Evolutionary conservation across 768 basidiomycete genomes (phyloP), one percentile per base, ranked within the genome.

Genomic region (Termitomyces titanicus): DNA sequence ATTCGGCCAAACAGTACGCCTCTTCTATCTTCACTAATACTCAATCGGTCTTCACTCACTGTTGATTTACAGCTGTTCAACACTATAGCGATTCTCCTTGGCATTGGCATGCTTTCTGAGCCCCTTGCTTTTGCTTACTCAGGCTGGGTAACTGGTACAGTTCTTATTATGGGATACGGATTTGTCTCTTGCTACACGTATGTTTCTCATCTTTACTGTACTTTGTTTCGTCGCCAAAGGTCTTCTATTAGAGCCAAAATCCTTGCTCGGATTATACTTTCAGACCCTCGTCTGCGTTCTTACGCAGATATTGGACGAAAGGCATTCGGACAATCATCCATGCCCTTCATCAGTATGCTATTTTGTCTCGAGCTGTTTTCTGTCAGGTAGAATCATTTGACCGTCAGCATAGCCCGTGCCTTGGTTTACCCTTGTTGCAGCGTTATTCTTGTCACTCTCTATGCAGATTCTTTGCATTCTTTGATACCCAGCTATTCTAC

Each of bases 101-200:
- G 94, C 6, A 87, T 95, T 58, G 94, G 94, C 4, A 86, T 96
- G 78, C 78, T 95, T 17, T 92, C 92, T 12, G 86, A 92, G 66
- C 92, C 94, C 0, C 76, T 97, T 24, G 95, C 95, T 0, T 96
- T 97, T 63, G 84, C 94, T 1, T 92, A 92, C 63, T 83, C 92
- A 2, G 96, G 95, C 3, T 98, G 95, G 95, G 71, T 87, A 17
- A 74, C 79, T 35, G 95, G 96, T 0, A 86, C 85, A 0, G 7
- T 79, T 24, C 74, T 98, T 15, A 82, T 96, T 54, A 65, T 91
- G 11, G 80, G 82, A 50, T 94, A 93, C 63, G 92, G 88, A 0
- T 78, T 80, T 55, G 69, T 95, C 17, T 88, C 93, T 8, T 96
- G 92, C 66, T 92, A 97, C 69, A 94, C 92, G 92, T 94, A 64